Conservation (phyloP, 345 rosid genomes). For the Clarkia xantiana region DNA sequence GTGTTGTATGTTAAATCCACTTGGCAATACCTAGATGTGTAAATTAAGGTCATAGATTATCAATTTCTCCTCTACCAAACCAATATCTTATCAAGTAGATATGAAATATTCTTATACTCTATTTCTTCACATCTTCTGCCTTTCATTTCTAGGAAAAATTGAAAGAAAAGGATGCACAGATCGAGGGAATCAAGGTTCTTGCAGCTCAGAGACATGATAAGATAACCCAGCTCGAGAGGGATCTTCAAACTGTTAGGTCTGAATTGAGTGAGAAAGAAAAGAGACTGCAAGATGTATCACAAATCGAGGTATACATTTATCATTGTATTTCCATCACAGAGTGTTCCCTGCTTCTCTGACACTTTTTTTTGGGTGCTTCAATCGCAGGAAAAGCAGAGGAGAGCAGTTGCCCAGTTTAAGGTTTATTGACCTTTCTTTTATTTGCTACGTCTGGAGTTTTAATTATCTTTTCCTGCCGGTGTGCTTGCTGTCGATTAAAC, state of each 20-base stretch:
- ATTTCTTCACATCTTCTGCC: background rate
- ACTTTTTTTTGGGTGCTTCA: background rate
- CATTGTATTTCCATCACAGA: too few relatives aligned
- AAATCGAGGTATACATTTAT: constrained; percentile 40
- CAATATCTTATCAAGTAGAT: too few relatives aligned
- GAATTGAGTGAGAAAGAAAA: constrained; percentile 56
- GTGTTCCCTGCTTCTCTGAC: background rate
- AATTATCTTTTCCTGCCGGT: background rate
- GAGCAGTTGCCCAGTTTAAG: constrained; percentile 27
- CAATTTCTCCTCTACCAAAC: too few relatives aligned
- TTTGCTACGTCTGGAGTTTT: background rate
- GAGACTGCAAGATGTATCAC: constrained; percentile 42
- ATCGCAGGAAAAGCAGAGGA: constrained; percentile 41
- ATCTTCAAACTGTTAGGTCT: constrained; percentile 41
- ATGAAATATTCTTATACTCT: background rate
- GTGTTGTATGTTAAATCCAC: too few relatives aligned
- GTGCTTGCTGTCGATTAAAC: too few relatives aligned
- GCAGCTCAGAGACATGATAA: constrained; percentile 42
- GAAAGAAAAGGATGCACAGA: constrained; percentile 49
- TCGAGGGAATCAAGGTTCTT: constrained; percentile 36
- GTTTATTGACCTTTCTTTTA: constrained; percentile 16
- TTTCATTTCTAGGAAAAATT: constrained; percentile 38
- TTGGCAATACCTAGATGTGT: too few relatives aligned
- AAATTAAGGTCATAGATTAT: too few relatives aligned
- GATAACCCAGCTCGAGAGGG: constrained; percentile 50